Base-by-base conservation (phyloP, 371 early-diverging fungal species). In the Coemansia sp. region DNA sequence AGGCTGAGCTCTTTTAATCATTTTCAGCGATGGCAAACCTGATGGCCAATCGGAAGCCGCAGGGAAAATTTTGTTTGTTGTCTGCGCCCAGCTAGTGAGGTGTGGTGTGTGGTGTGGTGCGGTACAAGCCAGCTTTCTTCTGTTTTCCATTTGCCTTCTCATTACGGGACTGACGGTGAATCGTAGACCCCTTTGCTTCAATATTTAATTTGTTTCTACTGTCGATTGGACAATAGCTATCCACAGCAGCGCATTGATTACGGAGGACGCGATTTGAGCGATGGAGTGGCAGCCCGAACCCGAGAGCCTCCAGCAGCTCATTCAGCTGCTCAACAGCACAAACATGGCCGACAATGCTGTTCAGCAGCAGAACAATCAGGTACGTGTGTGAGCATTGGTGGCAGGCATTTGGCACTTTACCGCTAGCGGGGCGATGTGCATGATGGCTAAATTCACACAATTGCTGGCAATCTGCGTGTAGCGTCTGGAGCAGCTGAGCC, bases 401-500 rank as follows among this genome's bases (percentile, higher is more conserved):
- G 26, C 26, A 26, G 26, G 26, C 26, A 26, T 26, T 26, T 26
- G 26, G 26, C 26, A 26, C 26, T 26, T 26, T 26, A 26, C 26
- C 30, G 40, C n/a, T 43, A n/a, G 56, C 33, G 43, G 26, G 26
- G 26, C 26, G 26, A 9, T 47, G 20, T 47, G 47, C 47, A 47
- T 11, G 10, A 11, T 49, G 14, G 16, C 42, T 34, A 56, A 65
- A 66, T 66, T 53, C 47, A 16, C 30, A 31, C 36, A 35, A 16
- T 55, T 40, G 11, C 41, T 16, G 20, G 26, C 40, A 42, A 26
- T 47, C 34, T 26, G 51, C 40, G 16, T 48, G 54, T 81, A 94
- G 94, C 86, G 86, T 81, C 84, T 95, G 55, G 88, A 91, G 55
- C 85, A 88, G 57, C 91, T 92, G 79, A 87, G 86, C 76, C 83